Evolutionary conservation across 2,329 filamentous ascomycete species (phyloP).

Genomic region (Davidsoniella virescens): DNA sequence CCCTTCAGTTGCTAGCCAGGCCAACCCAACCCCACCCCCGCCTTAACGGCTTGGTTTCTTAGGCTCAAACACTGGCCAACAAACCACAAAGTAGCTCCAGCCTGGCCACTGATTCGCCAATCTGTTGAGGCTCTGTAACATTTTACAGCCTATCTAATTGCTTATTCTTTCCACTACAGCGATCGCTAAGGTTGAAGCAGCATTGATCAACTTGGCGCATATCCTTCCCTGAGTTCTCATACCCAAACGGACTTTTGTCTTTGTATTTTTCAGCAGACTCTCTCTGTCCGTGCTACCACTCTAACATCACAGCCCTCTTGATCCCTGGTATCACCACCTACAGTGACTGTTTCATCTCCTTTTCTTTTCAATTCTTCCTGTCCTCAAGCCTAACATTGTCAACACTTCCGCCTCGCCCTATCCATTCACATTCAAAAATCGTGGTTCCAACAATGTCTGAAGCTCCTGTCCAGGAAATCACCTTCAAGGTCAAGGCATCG

Average conservation of each 20-base stretch:
- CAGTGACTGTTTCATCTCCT: no score
- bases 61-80: no score
- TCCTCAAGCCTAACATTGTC: conserved; percentile 10
- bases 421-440: background rate
- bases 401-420: conserved; percentile 1
- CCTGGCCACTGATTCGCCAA: no score
- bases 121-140: no score
- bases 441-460: conserved; percentile 43
- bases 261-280: no score
- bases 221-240: background rate
- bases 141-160: background rate
- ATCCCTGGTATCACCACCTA: no score
- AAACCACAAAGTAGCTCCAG: background rate
- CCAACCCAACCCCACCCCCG: conserved; percentile 1
- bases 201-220: no score
- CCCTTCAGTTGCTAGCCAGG: background rate
- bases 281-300: no score
- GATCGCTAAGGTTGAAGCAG: no score
- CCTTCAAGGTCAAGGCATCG: conserved; percentile 97
- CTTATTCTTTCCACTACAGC: background rate
- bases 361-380: conserved; percentile 3
- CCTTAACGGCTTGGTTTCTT: background rate
- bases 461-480: conserved; percentile 60
- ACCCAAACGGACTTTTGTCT: background rate
- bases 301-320: no score